phyloP scores from a whole-genome alignment of 2,329 filamentous ascomycete species.

The Camillea tinctor region DNA sequence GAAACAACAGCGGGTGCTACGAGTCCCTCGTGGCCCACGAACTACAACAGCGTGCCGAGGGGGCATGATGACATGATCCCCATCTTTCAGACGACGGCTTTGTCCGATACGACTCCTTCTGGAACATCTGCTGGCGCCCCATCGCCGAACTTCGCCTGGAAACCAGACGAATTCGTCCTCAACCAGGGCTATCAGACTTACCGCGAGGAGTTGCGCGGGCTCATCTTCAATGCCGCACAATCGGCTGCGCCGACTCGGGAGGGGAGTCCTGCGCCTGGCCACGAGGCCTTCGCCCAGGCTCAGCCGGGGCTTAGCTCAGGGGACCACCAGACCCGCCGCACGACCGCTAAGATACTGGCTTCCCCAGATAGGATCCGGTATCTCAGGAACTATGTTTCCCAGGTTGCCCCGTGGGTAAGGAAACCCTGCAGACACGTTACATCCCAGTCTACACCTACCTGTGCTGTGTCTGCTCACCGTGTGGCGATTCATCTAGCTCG shows the following conservation, averaged over 20 bases:
- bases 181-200: conserved; percentile 45
- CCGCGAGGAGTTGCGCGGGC: conserved; percentile 44
- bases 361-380: conserved; percentile 38
- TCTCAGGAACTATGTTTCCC: conserved; percentile 50
- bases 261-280: conserved; percentile 24
- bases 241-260: conserved; percentile 42
- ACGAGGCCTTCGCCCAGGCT: conserved; percentile 1
- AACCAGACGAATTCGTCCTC: conserved; percentile 34
- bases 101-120: not conserved
- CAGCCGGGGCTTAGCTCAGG: conserved; percentile 4
- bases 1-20: not conserved
- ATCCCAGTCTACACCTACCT: not conserved
- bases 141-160: conserved; percentile 11
- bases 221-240: conserved; percentile 46
- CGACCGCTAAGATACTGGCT: conserved; percentile 30
- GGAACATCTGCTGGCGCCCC: not conserved
- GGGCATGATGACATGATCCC: conserved; percentile 1
- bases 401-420: conserved; percentile 52
- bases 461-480: not conserved
- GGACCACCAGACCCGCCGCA: conserved; percentile 3
- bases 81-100: not conserved
- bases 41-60: not conserved
- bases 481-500: conserved; percentile 41
- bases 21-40: not conserved
- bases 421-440: not conserved